Percentiles rank a stretch among this genome's conserved stretches.
Evolutionary conservation across 192 early-diverging fungal genomes (phyloP).

Genomic region (Funneliformis mosseae): DNA sequence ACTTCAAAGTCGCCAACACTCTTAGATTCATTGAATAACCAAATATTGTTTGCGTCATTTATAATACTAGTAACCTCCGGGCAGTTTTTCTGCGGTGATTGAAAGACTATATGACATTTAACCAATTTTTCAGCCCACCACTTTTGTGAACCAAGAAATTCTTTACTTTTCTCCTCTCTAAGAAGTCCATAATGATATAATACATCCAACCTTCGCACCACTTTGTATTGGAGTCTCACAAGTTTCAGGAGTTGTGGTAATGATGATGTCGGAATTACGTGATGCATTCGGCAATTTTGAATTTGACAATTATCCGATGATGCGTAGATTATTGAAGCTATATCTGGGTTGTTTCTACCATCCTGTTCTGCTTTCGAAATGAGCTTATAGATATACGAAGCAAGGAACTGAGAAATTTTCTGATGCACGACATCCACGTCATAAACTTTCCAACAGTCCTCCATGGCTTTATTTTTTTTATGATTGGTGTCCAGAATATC

Average conservation of each 20-base stretch:
- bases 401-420: conserved; percentile 1
- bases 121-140: not conserved
- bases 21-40: conserved; percentile 9
- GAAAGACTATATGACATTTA: conserved; percentile 3
- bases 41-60: not conserved
- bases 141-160: not conserved
- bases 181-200: not conserved
- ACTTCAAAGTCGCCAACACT: conserved; percentile 36
- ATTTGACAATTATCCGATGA: not conserved
- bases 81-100: not conserved
- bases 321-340: conserved; percentile 3
- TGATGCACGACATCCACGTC: not conserved
- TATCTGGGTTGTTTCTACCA: not conserved
- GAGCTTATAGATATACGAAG: not conserved
- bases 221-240: not conserved
- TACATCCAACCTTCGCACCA: not conserved
- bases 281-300: conserved; percentile 12
- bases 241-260: not conserved
- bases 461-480: not conserved
- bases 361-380: not conserved
- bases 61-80: not conserved
- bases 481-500: not conserved
- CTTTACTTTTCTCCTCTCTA: not conserved
- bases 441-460: not conserved
- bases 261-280: not conserved